A percentile compares a stretch with the other conserved stretches of the same genome.
Conservation (phyloP, 1,139 yeast genomes). For the Kodamaea derodonti region DNA sequence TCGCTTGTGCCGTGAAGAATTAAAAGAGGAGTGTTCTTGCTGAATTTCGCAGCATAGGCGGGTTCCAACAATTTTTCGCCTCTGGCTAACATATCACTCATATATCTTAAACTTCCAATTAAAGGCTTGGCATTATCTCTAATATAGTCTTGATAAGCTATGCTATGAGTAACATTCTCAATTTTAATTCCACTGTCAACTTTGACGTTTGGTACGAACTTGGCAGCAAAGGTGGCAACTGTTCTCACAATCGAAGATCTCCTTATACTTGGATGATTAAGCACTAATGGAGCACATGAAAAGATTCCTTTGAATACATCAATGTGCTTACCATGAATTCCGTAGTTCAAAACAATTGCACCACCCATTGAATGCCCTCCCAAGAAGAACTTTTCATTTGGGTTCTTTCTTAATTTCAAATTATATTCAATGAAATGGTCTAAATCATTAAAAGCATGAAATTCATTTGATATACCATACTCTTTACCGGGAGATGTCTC, state of each 20-base stretch:
- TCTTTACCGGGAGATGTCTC: slow-evolving; percentile 57
- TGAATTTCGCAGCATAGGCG: slow-evolving; percentile 39
- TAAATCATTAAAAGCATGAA: slow-evolving; percentile 60
- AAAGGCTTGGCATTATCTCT: slow-evolving; percentile 37
- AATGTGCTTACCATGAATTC: slow-evolving; percentile 57
- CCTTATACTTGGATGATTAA: slow-evolving; percentile 52
- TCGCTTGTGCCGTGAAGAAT: slow-evolving; percentile 35
- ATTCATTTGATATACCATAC: slow-evolving; percentile 66
- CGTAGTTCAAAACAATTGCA: slow-evolving; percentile 72
- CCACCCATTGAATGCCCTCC: slow-evolving; percentile 97
- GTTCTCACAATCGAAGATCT: slow-evolving; percentile 49
- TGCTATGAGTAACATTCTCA: slow-evolving; percentile 55
- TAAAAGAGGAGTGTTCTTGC: slow-evolving; percentile 33
- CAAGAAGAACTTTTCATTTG: slow-evolving; percentile 48
- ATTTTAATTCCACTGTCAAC: slow-evolving; percentile 56
- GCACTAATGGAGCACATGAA: slow-evolving; percentile 66
- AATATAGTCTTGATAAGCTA: slow-evolving; percentile 44
- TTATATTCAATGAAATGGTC: slow-evolving; percentile 55
- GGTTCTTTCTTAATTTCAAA: slow-evolving; percentile 19
- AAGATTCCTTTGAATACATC: slow-evolving; percentile 53
- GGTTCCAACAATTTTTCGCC: slow-evolving; percentile 51
- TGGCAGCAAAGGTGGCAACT: slow-evolving; percentile 46
- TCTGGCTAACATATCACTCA: slow-evolving; percentile 63
- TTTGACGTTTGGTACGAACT: slow-evolving; percentile 49
- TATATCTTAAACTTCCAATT: slow-evolving; percentile 37